Base-by-base conservation (phyloP, 192 early-diverging fungal species). In the Spinellus fusiger region DNA sequence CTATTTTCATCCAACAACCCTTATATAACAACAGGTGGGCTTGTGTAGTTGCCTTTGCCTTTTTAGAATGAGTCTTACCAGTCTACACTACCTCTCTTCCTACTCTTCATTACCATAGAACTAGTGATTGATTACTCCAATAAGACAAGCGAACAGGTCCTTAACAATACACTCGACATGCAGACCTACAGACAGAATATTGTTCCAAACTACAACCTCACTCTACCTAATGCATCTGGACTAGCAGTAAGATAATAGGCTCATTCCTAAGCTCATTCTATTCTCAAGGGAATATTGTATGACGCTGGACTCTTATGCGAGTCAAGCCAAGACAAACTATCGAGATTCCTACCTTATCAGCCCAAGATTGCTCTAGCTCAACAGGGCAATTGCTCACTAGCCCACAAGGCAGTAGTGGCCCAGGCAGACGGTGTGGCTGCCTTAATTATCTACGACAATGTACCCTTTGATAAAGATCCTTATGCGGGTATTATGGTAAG, bases 371-470 rank as follows among this genome's bases (percentile, higher is more conserved):
- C 66, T 0, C 38, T 73, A 25, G 63, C 69, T n/a, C n/a, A 40
- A 32, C 31, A 26, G 9, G 54, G 49, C 13, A 46, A 68, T 4
- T 81, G 79, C 44, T 44, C 49, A 0, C 67, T 81, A 44, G 51
- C 59, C 0, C 34, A 66, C 15, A 81, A 81, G 51, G 48, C 71
- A 12, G 52, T 59, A 10, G 29, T 54, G 54, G 75, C 74, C 13
- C 56, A 67, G n/a, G 40, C 52, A 33, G 68, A 76, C 22, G 50
- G 47, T 9, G 68, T 76, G 10, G 32, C 49, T 0, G 76, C 53
- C 4, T 69, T 65, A 1, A 61, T 81, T 4, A 49, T 77, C 18
- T 81, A 71, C 38, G 69, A 67, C 54, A 63, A 68, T 31, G 52
- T 68, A 34, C 28, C 56, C 1, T 61, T 65, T 55, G 57, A 57